A percentile compares a stretch with the other conserved stretches of the same genome.
Conservation (phyloP, 2,329 filamentous ascomycete genomes). For the Nemania serpens region DNA sequence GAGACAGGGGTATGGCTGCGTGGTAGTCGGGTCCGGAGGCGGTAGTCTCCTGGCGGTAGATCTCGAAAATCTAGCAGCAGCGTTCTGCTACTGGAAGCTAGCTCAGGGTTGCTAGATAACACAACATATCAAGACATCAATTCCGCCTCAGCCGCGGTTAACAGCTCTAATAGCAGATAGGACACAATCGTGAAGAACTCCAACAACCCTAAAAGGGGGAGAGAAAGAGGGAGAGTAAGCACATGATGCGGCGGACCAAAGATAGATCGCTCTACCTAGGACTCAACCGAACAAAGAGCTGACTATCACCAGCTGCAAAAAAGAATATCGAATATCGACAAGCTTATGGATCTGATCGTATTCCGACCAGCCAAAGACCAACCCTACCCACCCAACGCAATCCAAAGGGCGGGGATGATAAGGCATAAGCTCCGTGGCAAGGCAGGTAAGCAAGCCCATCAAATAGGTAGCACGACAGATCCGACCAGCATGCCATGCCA, state of each 20-base stretch:
- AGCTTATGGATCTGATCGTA: no score
- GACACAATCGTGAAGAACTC: conserved; percentile 62
- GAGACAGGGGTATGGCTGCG: conserved; percentile 58
- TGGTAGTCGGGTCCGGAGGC: conserved; percentile 64
- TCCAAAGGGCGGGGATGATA: no score
- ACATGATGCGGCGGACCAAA: conserved; percentile 59
- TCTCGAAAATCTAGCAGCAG: conserved; percentile 59
- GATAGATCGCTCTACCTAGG: conserved; percentile 58
- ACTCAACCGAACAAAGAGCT: conserved; percentile 38
- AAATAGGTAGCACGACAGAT: no score
- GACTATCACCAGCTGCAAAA: no score
- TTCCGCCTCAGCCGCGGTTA: conserved; percentile 42
- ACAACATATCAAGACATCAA: conserved; percentile 37
- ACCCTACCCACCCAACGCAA: no score
- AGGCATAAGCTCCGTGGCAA: no score
- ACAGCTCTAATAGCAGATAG: conserved; percentile 60
- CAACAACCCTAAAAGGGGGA: conserved; percentile 58
- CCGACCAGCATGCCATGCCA: no score
- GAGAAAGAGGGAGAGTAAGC: no score
- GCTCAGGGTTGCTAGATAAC: conserved; percentile 57
- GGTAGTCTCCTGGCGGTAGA: conserved; percentile 63
- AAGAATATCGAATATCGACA: no score
- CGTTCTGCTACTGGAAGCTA: conserved; percentile 65
- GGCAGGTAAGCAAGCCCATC: no score
- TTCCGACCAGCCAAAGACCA: no score